A percentile compares a stretch with the other conserved stretches of the same genome.
Evolutionary conservation across 1,284 basidiomycete species (phyloP).

Genomic region (Amylostereum areolatum): DNA sequence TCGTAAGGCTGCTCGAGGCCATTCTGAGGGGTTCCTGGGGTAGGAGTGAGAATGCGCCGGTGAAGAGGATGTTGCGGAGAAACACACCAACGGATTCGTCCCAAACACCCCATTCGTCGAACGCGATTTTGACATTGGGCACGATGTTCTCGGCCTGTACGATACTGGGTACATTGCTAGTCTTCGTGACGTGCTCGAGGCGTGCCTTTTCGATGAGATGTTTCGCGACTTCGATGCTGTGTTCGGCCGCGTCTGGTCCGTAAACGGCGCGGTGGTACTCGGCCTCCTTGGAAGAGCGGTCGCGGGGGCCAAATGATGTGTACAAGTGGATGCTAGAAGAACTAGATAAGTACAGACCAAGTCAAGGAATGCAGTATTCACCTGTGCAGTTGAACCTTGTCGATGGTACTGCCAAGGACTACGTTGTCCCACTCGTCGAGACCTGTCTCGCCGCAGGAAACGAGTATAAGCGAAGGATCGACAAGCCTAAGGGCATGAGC

Average conservation of each 20-base stretch:
- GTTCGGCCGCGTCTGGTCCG: conserved; percentile 40
- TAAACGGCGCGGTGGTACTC: conserved; percentile 22
- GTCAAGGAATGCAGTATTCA: neutral
- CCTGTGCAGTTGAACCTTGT: conserved; percentile 29
- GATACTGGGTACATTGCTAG: neutral
- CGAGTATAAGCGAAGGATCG: conserved; percentile 51
- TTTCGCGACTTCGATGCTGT: conserved; percentile 39
- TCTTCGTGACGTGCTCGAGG: conserved; percentile 9
- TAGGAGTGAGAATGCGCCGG: neutral
- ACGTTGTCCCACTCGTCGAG: conserved; percentile 29
- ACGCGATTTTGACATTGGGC: conserved; percentile 24
- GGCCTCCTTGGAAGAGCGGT: conserved; percentile 16
- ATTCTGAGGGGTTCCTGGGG: conserved; percentile 33
- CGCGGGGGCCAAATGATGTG: conserved; percentile 20
- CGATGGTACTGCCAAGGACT: conserved; percentile 26
- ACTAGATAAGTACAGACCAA: neutral
- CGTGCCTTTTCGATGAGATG: conserved; percentile 32
- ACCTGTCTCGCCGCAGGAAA: conserved; percentile 57
- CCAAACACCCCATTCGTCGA: conserved; percentile 62
- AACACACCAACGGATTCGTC: conserved; percentile 25
- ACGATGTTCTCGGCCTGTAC: conserved; percentile 8
- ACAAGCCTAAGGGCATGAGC: conserved; percentile 57
- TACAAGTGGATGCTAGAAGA: conserved; percentile 18
- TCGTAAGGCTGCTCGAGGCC: conserved; percentile 59
- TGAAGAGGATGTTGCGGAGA: neutral